These are phyloP conservation scores for Fusarium fracticaudum DNA, from an alignment of 2,329 filamentous ascomycete species.

Conservation along the genomic window DNA sequence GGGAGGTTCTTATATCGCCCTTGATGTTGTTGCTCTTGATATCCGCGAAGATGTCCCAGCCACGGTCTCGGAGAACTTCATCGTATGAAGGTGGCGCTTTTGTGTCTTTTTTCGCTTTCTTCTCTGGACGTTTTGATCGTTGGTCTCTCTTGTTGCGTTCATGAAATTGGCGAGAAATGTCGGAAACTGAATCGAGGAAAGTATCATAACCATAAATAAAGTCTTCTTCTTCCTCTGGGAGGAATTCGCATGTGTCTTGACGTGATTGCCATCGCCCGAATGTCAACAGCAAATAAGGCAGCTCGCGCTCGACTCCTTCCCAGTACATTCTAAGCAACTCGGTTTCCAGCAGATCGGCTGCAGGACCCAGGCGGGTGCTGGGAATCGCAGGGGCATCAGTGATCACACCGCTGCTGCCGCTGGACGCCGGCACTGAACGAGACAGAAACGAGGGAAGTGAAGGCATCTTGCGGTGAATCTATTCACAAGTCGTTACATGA, in stretches of 20 bases:
- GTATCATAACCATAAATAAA: slow-evolving; percentile 52
- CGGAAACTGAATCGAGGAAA: slow-evolving; percentile 50
- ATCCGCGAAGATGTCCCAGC: slow-evolving; percentile 38
- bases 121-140: neutral
- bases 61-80: slow-evolving; percentile 30
- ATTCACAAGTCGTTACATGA: neutral
- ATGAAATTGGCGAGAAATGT: slow-evolving; percentile 44
- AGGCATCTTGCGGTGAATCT: neutral
- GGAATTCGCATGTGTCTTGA: slow-evolving; percentile 19
- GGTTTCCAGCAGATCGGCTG: neutral
- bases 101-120: neutral
- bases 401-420: neutral
- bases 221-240: slow-evolving; percentile 42
- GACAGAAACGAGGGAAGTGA: neutral
- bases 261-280: slow-evolving; percentile 46
- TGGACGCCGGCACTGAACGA: neutral
- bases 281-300: slow-evolving; percentile 48
- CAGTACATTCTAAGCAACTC: slow-evolving; percentile 47
- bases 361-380: slow-evolving; percentile 2
- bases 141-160: slow-evolving; percentile 29
- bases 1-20: neutral
- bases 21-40: slow-evolving; percentile 34
- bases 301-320: slow-evolving; percentile 48
- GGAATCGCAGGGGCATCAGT: slow-evolving; percentile 10
- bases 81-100: slow-evolving; percentile 33